These are phyloP conservation scores for Chalciporus piperatus DNA, from an alignment of 768 basidiomycete species.

Conservation along the genomic window DNA sequence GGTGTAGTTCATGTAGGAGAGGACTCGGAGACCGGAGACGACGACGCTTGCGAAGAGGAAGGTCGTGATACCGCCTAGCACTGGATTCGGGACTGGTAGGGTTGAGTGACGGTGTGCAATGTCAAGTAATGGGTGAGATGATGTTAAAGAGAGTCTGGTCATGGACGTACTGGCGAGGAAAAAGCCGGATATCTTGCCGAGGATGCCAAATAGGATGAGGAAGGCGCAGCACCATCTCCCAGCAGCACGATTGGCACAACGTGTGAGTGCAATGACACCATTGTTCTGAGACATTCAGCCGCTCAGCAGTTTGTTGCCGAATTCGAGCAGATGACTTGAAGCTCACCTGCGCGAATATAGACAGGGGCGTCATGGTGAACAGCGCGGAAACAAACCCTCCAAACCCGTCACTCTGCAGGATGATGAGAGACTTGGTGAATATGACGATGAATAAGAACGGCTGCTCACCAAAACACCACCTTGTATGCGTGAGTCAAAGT, in stretches of 20 bases:
- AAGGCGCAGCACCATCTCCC: constrained; percentile 79
- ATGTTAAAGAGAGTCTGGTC: background rate
- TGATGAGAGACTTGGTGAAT: background rate
- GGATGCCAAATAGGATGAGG: constrained; percentile 74
- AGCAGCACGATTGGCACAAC: constrained; percentile 77
- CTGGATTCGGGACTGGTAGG: constrained; percentile 63
- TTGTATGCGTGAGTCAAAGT: constrained; percentile 81
- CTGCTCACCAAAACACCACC: constrained; percentile 66
- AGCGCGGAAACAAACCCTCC: constrained; percentile 77
- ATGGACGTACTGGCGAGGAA: constrained; percentile 64
- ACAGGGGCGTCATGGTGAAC: constrained; percentile 79
- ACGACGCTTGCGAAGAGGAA: constrained; percentile 80
- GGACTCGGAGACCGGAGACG: constrained; percentile 67
- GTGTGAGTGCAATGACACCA: constrained; percentile 79
- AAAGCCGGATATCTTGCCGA: constrained; percentile 81
- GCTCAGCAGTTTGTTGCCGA: background rate
- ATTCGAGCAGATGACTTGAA: background rate
- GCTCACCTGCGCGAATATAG: constrained; percentile 65
- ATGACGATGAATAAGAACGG: background rate
- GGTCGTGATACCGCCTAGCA: constrained; percentile 83
- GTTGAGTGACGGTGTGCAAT: background rate
- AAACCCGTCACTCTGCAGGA: constrained; percentile 64
- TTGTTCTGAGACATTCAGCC: constrained; percentile 51
- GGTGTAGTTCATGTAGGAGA: constrained; percentile 57
- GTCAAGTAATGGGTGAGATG: too few relatives aligned